Evolutionary conservation across 164 flowering plant genomes (phyloP), one percentile per base, ranked within the genome.

Genomic region (Buxus sempervirens): DNA sequence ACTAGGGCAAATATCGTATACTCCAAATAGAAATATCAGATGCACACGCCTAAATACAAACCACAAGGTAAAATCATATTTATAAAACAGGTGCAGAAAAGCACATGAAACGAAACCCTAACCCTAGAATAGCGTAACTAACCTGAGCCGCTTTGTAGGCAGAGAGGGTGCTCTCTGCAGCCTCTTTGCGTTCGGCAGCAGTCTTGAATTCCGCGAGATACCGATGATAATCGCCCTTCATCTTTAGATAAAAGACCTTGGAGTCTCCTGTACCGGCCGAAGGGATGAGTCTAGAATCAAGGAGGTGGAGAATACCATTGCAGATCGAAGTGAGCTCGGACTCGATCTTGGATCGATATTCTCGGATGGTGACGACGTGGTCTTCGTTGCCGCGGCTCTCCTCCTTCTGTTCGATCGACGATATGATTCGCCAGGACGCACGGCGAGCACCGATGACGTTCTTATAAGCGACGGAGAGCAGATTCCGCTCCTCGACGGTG

Each of bases 331-430:
- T 62, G 15, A 77, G 77, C 69, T 77, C 80, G 21, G 65, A 3
- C 71, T 77, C 80, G 63, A 77, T 73, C 73, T 77, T 73, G 18
- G 77, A 73, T 77, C 80, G 73, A 74, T 77, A 77, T 22, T 36
- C 42, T 9, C 69, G 65, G 66, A 77, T 73, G 53, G 74, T 48
- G 1, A 66, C 65, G 24, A 73, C 80, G 60, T 73, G 80, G 4
- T 51, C 68, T 32, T 77, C 80, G 60, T 77, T 77, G 26, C 80
- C 80, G 42, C 80, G 76, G 61, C 79, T 76, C 70, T 72, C 76
- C 68, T 76, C 79, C 65, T 76, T 76, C 73, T 76, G 79, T 73
- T 76, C 79, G 76, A 76, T 72, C 60, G 79, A 76, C 8, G 79
- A 76, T 9, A 76, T 70, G 54, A 76, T 73, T 28, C 80, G 60